These are phyloP conservation scores for Lagenidium giganteum DNA, from an alignment of 352 stramenopile species.

Conservation along the genomic window DNA sequence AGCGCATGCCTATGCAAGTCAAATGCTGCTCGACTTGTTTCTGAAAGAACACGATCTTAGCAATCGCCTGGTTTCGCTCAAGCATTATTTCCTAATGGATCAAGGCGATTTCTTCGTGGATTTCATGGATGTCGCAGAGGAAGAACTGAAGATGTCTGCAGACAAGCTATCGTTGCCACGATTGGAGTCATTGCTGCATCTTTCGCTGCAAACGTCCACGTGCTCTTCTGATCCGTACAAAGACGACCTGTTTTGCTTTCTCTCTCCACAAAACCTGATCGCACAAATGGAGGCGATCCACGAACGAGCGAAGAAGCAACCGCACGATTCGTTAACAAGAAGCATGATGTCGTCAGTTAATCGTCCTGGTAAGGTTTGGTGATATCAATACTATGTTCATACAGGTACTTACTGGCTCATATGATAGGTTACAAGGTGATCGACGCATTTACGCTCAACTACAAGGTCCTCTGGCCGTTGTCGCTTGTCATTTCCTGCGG, in stretches of 20 bases:
- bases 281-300: conserved; percentile 92
- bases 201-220: conserved; percentile 92
- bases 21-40: conserved; percentile 70
- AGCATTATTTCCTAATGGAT: conserved; percentile 98
- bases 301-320: conserved; percentile 60
- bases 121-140: conserved; percentile 96
- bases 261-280: conserved; percentile 87
- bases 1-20: conserved; percentile 77
- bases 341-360: conserved; percentile 63
- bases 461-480: conserved; percentile 95
- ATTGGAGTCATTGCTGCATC: conserved; percentile 92
- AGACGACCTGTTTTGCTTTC: conserved; percentile 86
- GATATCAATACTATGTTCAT: not conserved
- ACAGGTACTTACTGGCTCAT: not conserved
- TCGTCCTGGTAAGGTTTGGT: conserved; percentile 24
- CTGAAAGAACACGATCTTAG: conserved; percentile 80
- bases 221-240: conserved; percentile 86
- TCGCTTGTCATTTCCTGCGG: conserved; percentile 96
- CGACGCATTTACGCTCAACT: conserved; percentile 95
- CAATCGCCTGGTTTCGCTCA: conserved; percentile 83
- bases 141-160: conserved; percentile 88
- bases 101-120: conserved; percentile 98
- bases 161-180: conserved; percentile 86
- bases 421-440: conserved; percentile 85
- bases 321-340: conserved; percentile 66